These are phyloP conservation scores for Didymella exigua DNA, from an alignment of 2,329 filamentous ascomycete genomes.

Conservation along the genomic window DNA sequence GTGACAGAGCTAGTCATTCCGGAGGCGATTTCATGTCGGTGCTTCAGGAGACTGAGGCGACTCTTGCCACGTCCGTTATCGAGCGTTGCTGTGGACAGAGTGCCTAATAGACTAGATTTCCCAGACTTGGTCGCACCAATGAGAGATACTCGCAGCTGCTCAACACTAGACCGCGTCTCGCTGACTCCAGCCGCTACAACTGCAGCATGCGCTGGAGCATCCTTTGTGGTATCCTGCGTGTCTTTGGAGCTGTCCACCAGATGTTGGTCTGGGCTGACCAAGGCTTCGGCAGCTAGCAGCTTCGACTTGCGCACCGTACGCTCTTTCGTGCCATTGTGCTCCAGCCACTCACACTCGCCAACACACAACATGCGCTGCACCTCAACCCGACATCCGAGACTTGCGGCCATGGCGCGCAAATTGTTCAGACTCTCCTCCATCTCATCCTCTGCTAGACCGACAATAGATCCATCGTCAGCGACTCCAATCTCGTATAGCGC, in stretches of 20 bases:
- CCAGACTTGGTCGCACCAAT: slow-evolving; percentile 89
- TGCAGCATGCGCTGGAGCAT: background rate
- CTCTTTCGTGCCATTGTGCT: slow-evolving; percentile 48
- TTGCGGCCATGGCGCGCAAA: slow-evolving; percentile 87
- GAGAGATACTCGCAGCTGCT: slow-evolving; percentile 84
- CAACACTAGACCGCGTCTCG: slow-evolving; percentile 19
- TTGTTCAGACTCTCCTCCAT: slow-evolving; percentile 89
- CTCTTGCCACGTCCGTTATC: slow-evolving; percentile 94
- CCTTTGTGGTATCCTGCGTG: slow-evolving; percentile 10
- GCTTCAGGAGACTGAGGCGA: slow-evolving; percentile 84
- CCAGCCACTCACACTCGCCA: slow-evolving; percentile 79
- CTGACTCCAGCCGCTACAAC: background rate
- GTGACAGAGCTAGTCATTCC: slow-evolving; percentile 94
- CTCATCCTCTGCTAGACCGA: slow-evolving; percentile 87
- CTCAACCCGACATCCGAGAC: slow-evolving; percentile 83
- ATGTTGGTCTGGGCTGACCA: slow-evolving; percentile 70
- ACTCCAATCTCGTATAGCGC: slow-evolving; percentile 97
- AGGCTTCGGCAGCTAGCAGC: slow-evolving; percentile 87
- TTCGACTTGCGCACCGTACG: slow-evolving; percentile 48
- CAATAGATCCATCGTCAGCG: slow-evolving; percentile 88
- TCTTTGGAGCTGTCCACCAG: slow-evolving; percentile 28
- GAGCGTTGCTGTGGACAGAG: slow-evolving; percentile 81
- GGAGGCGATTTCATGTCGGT: slow-evolving; percentile 89
- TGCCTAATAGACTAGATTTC: slow-evolving; percentile 89
- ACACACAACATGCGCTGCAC: slow-evolving; percentile 82